Base-by-base conservation (phyloP, 2,329 filamentous ascomycete species). In the Fusarium fujikuroi region DNA sequence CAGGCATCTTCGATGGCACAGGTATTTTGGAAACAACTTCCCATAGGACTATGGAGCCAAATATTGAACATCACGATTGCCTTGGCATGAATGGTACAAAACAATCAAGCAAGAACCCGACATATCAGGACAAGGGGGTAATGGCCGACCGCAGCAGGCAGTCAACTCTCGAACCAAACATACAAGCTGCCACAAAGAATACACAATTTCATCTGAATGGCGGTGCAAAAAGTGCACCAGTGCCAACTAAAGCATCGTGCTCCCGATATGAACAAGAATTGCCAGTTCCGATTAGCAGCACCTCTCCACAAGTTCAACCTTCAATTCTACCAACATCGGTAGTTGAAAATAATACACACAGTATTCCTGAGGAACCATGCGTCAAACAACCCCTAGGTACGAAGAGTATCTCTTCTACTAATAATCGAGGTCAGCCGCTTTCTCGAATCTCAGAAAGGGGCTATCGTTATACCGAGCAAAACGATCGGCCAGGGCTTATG, bases 61-160 rank as follows among this genome's bases (percentile, higher is more conserved):
- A 23, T 37, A 28, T 42, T n/a, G 34, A 54, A 18, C 19, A 30
- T 54, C 23, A 50, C 25, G 42, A n/a, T 30, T 36, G 19, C 16
- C 16, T 21, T 32, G 30, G 21, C 16, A 36, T 18, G 12, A 15
- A 30, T 59, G 23, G 23, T 28, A 18, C n/a, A 39, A 9, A 30
- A 23, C 14, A 32, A 21, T 15, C n/a, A 50, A 34, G 19, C 18
- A 58, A 44, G 18, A 15, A 15, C 9, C 30, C 30, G n/a, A 30
- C 46, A 23, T 76, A 76, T 43, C 39, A 75, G 42, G 73, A 79
- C 50, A 73, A 75, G 25, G 70, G 73, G 4, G 54, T 69, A 11
- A 75, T 75, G 67, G 70, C 73, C 9, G 72, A 69, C 19, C 59
- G 72, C 14, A 23, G 37, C 11, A 46, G 47, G 11, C 25, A 40